Evolutionary conservation across 1,139 yeast species (phyloP), one percentile per base, ranked within the genome.

Genomic region (Candida glucosophila): DNA sequence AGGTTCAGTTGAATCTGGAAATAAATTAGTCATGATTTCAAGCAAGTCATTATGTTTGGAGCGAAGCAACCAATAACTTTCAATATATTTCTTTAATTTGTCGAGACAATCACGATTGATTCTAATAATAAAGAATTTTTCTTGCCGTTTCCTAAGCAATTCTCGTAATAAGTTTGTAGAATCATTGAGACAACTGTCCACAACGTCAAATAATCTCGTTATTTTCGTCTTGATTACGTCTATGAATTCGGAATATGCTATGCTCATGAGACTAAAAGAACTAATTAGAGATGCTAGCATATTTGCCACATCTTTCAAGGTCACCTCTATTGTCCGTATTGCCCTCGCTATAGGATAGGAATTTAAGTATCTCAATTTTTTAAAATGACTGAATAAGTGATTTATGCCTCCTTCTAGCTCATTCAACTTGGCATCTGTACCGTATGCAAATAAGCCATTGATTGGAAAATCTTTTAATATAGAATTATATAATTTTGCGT

Each of bases 381-480:
- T 77, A 37, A 86, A 47, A 40, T 81, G 88, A 22, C 52, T 59
- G 49, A 82, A 79, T 1, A 83, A 52, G 4, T 52, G 44, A 1
- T 53, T 49, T 2, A 77, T 46, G 2, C 73, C 65, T 2, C 51
- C 53, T 19, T 66, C 67, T 3, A 80, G 50, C 22, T 60, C 62
- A 14, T 23, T 14, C 13, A 23, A 12, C 1, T 47, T 45, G 6
- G 77, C 41, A 5, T 67, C 55, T 4, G 44, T 43, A 9, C 35
- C 31, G n/a, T 48, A 50, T 0, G 81, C 70, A 2, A 65, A 38
- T 6, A 88, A 52, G 4, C 74, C 79, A 29, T 69, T 67, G 2
- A 83, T 49, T 0, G 95, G 94, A 15, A 86, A 57, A 32, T 79
- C 94, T 28, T 70, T 68, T 43, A 85, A 58, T 16, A 88, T 55